Conservation (phyloP, 1,284 basidiomycete species). For the Puccinia brachypodii region DNA sequence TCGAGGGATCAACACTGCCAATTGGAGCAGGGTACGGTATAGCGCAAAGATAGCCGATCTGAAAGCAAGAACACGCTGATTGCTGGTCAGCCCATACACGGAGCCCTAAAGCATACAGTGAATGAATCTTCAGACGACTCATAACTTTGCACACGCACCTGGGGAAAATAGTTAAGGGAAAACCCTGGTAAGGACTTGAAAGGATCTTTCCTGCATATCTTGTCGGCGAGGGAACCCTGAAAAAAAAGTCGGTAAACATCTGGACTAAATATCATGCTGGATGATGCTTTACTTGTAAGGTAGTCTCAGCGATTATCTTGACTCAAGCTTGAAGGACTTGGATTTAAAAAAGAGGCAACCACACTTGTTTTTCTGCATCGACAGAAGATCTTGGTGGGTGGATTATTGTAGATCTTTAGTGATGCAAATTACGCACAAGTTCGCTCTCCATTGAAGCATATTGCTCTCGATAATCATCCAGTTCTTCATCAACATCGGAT, state of each 20-base stretch:
- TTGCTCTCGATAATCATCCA: constrained; percentile 36
- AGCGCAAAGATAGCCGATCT: constrained; percentile 45
- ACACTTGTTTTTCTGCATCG: background rate
- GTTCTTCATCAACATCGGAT: constrained; percentile 38
- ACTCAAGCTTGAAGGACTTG: background rate
- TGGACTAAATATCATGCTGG: background rate
- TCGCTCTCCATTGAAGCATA: constrained; percentile 37
- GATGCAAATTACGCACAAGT: constrained; percentile 11
- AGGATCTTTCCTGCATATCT: constrained; percentile 1
- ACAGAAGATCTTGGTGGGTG: background rate
- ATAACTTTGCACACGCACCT: constrained; percentile 10
- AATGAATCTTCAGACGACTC: background rate
- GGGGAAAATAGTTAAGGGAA: constrained; percentile 40
- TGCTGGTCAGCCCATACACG: background rate
- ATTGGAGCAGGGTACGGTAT: constrained; percentile 11
- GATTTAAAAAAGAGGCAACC: background rate
- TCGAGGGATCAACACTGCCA: background rate
- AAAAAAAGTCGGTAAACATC: background rate
- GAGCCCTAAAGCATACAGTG: background rate
- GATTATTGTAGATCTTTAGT: background rate
- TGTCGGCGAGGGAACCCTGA: constrained; percentile 27
- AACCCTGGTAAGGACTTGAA: constrained; percentile 24
- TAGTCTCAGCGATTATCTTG: background rate
- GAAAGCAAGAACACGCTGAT: background rate
- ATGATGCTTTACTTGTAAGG: background rate